These are phyloP conservation scores for Volvox reticuliferus DNA, from an alignment of 139 green algal genomes.

Conservation along the genomic window DNA sequence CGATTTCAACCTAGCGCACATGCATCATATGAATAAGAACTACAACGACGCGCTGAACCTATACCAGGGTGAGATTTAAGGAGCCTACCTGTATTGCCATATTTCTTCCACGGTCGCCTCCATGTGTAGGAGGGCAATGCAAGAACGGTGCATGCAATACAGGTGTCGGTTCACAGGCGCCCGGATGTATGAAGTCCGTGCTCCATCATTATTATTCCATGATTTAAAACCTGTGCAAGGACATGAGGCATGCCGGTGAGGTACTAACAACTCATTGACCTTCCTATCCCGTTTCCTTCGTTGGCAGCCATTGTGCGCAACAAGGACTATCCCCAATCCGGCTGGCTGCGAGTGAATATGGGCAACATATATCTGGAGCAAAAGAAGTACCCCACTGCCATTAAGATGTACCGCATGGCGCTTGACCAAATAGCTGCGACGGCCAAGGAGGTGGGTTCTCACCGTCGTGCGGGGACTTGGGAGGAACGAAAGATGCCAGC, in stretches of 20 bases:
- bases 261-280: too few relatives aligned
- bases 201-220: too few relatives aligned
- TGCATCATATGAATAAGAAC: conserved; percentile 73
- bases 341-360: conserved; percentile 90
- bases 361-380: conserved; percentile 89
- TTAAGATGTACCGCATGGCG: conserved; percentile 91
- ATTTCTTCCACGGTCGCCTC: too few relatives aligned
- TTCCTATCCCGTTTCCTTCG: neutral
- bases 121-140: too few relatives aligned
- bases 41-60: conserved; percentile 80
- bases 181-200: too few relatives aligned
- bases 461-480: neutral
- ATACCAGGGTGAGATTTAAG: conserved; percentile 66
- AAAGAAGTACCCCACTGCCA: conserved; percentile 62
- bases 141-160: too few relatives aligned
- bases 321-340: conserved; percentile 67
- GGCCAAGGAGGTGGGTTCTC: conserved; percentile 56
- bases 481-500: too few relatives aligned
- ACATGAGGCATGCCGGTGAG: too few relatives aligned
- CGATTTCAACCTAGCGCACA: conserved; percentile 75
- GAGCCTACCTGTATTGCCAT: too few relatives aligned
- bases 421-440: conserved; percentile 82
- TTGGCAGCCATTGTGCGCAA: conserved; percentile 74
- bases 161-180: too few relatives aligned
- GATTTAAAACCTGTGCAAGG: too few relatives aligned